A percentile compares a stretch with the other conserved stretches of the same genome.
Conservation (phyloP, 805 yeast species). For the Candida silvicultrix region DNA sequence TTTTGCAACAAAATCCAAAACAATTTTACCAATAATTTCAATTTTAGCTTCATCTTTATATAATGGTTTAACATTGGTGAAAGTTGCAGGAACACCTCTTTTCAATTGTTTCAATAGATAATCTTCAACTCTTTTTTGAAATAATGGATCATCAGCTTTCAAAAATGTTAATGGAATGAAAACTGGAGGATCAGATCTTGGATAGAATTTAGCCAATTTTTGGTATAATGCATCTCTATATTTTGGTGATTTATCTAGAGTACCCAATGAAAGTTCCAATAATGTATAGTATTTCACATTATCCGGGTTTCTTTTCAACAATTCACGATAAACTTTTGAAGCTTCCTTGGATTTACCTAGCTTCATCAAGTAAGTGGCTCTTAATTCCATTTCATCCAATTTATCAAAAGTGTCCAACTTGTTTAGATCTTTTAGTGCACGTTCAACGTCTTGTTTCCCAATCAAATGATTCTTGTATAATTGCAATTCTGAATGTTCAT, state of each 20-base stretch:
- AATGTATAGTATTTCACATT: constrained; percentile 55
- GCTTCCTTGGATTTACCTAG: constrained; percentile 60
- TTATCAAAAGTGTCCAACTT: constrained; percentile 51
- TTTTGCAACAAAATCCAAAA: constrained; percentile 37
- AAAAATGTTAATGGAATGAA: constrained; percentile 74
- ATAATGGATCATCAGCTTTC: constrained; percentile 37
- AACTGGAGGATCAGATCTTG: constrained; percentile 75
- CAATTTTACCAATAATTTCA: constrained; percentile 44
- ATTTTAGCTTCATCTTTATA: constrained; percentile 39
- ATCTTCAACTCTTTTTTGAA: constrained; percentile 37
- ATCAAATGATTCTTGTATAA: constrained; percentile 68
- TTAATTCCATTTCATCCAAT: constrained; percentile 54
- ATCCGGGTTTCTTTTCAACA: constrained; percentile 85
- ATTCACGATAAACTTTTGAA: constrained; percentile 54
- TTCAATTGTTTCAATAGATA: constrained; percentile 60
- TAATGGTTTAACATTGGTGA: constrained; percentile 77
- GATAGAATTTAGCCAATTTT: constrained; percentile 63
- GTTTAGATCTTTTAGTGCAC: constrained; percentile 53
- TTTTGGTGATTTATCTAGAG: constrained; percentile 38
- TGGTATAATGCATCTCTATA: constrained; percentile 55
- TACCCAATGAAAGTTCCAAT: constrained; percentile 60
- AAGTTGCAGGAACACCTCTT: constrained; percentile 87
- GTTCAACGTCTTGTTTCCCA: constrained; percentile 40
- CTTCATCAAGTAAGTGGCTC: constrained; percentile 56
- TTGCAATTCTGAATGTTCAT: constrained; percentile 76